These are phyloP conservation scores for Aspergillus costaricaensis DNA, from an alignment of 2,329 filamentous ascomycete species.

Conservation along the genomic window DNA sequence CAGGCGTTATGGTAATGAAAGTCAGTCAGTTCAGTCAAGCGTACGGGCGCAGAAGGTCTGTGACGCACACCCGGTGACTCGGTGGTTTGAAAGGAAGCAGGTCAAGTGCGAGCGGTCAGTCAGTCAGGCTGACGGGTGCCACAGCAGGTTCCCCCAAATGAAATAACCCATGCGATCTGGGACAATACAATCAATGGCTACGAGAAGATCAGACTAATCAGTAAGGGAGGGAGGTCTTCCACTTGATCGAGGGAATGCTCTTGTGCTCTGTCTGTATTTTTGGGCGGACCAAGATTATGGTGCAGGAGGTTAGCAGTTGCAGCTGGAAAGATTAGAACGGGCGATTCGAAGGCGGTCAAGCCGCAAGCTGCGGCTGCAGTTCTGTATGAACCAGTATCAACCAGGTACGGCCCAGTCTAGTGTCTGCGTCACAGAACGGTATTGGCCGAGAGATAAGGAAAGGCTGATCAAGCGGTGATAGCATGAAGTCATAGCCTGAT, in stretches of 20 bases:
- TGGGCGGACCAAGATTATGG: not conserved
- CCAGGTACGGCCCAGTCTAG: not conserved
- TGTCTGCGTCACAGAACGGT: not conserved
- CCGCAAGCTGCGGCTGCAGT: conserved; percentile 1
- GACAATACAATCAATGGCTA: conserved; percentile 6
- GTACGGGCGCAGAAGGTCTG: conserved; percentile 29
- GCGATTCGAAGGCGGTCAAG: conserved; percentile 12
- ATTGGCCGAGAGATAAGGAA: not conserved
- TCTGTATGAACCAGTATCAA: conserved; percentile 1
- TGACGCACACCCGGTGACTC: conserved; percentile 50
- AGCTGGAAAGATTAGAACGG: not conserved
- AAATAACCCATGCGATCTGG: conserved; percentile 3
- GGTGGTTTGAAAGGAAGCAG: conserved; percentile 23
- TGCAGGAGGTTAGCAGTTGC: not conserved
- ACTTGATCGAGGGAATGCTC: not conserved
- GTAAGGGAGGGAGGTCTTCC: conserved; percentile 3
- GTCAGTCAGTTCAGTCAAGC: conserved; percentile 1
- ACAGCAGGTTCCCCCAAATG: not conserved
- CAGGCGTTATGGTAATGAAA: conserved; percentile 1
- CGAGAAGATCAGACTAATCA: not conserved
- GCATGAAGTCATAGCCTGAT: conserved; percentile 7
- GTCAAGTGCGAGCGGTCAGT: conserved; percentile 27
- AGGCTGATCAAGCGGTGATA: not conserved
- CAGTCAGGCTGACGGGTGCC: conserved; percentile 19
- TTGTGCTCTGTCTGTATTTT: not conserved